These are phyloP conservation scores for Suhomyces panamericanus DNA, from an alignment of 1,139 yeast genomes.

Conservation along the genomic window DNA sequence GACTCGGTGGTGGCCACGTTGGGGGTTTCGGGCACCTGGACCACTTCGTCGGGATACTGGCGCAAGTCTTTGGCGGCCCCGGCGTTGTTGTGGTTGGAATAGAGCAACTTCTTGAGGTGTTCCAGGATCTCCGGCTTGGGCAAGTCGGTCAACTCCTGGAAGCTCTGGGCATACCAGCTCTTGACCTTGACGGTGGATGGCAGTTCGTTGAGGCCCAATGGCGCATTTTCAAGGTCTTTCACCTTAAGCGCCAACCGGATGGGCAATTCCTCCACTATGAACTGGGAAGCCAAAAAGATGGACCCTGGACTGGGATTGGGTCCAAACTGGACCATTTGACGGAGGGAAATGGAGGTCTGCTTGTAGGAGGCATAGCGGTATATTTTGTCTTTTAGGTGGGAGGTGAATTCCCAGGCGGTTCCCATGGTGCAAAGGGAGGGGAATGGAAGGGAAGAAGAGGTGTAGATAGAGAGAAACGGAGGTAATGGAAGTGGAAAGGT, in stretches of 20 bases:
- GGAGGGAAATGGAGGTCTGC: constrained; percentile 79
- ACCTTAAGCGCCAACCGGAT: constrained; percentile 84
- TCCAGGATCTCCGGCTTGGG: constrained; percentile 50
- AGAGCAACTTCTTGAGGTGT: constrained; percentile 38
- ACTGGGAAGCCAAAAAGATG: constrained; percentile 79
- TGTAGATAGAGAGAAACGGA: too few relatives aligned
- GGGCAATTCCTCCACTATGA: constrained; percentile 84
- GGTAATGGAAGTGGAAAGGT: too few relatives aligned
- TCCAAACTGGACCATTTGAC: constrained; percentile 95
- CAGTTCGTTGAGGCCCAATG: constrained; percentile 69
- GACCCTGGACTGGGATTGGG: constrained; percentile 76
- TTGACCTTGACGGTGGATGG: constrained; percentile 76
- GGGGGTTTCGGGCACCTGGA: constrained; percentile 17
- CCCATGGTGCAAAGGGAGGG: constrained; percentile 29
- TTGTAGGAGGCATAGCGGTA: constrained; percentile 67
- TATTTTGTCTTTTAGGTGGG: constrained; percentile 40
- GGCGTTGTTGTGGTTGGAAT: constrained; percentile 11
- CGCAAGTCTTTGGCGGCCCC: constrained; percentile 8
- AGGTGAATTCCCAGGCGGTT: constrained; percentile 48
- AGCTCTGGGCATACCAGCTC: constrained; percentile 91
- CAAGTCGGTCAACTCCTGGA: constrained; percentile 70
- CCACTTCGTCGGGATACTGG: constrained; percentile 2
- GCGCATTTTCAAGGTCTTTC: constrained; percentile 78
- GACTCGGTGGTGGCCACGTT: constrained; percentile 36
- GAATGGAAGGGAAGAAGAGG: not conserved